phyloP scores from a whole-genome alignment of 441 rosid species.

The Erodium moschatum region DNA sequence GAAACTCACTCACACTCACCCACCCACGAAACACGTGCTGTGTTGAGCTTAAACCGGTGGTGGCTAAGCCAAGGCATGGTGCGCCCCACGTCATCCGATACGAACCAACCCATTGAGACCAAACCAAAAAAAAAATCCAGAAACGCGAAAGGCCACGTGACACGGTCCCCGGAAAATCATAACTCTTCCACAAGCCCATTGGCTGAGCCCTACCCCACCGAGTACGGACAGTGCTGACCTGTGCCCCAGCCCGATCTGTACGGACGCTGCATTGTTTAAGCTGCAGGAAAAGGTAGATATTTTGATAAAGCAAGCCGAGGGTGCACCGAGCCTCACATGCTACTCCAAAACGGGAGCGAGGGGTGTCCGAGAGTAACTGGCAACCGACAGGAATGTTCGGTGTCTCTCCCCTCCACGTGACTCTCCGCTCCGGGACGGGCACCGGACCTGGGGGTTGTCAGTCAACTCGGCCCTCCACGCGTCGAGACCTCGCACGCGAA shows the following conservation, averaged over 20 bases:
- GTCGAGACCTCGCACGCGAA: not conserved
- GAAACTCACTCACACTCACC: too few species aligned
- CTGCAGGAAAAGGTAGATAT: too few species aligned
- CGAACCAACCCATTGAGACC: not conserved
- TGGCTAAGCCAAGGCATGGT: too few species aligned
- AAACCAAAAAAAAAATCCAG: not conserved
- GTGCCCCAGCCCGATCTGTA: not conserved
- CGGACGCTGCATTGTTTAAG: not conserved
- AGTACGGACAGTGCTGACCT: not conserved
- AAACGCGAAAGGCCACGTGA: not conserved
- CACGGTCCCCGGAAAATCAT: not conserved
- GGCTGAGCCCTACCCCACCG: not conserved
- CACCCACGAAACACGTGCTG: not conserved
- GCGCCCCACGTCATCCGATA: not conserved
- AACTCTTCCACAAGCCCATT: not conserved
- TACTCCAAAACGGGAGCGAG: too few species aligned
- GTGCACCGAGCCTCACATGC: conserved; percentile 21
- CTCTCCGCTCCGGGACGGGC: conserved; percentile 28
- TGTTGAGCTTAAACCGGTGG: not conserved
- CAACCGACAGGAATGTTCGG: conserved; percentile 70
- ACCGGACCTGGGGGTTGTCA: conserved; percentile 45
- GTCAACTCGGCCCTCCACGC: conserved; percentile 16
- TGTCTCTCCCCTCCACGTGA: conserved; percentile 29
- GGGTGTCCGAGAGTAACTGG: conserved; percentile 47
- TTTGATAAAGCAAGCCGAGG: not conserved